Evolutionary conservation across 768 basidiomycete genomes (phyloP), one percentile per base, ranked within the genome.

Genomic region (Pholiota conissans): DNA sequence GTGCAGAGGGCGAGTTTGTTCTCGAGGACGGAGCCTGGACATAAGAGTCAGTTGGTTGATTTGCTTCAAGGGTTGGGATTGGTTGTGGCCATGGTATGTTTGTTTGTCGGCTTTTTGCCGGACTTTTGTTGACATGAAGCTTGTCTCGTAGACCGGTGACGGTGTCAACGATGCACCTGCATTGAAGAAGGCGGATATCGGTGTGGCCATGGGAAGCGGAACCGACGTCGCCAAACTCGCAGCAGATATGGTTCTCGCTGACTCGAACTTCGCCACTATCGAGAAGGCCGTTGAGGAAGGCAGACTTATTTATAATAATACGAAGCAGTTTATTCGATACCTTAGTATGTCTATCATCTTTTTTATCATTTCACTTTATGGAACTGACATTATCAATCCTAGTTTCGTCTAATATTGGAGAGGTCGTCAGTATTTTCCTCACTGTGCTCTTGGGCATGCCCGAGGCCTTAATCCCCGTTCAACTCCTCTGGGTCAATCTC

Each of bases 261-360:
- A 96, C 71, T 95, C 95, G 48, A 98, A 98, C 78, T 99, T 99
- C 73, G 89, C 94, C 10, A 95, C 95, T 6, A 98, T 99, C 73
- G 95, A 97, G 72, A 79, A 86, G 64, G 96, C 96, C 7, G 95
- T 99, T 45, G 96, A 98, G 73, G 96, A 99, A 76, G 96, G 96
- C 65, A 80, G 96, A 73, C 81, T 96, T 57, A 99, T 98, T 68
- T 98, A 98, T 75, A 98, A 98, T 76, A 99, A 99, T 76, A 98
- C 95, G 45, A 99, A 99, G 76, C 96, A 98, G 71, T 99, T 99
- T 74, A 98, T 99, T 73, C 90, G 96, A 66, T 99, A 98, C 77
- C 88, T 99, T 69, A 98, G 90, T 92, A 66, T 37, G 89, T 16
- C 28, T 34, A 34, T 56, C 57, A 55, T 55, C 34, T 48, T 58